Evolutionary conservation across 768 basidiomycete genomes (phyloP), one percentile per base, ranked within the genome.

Genomic region (Macrolepiota fuliginosa): DNA sequence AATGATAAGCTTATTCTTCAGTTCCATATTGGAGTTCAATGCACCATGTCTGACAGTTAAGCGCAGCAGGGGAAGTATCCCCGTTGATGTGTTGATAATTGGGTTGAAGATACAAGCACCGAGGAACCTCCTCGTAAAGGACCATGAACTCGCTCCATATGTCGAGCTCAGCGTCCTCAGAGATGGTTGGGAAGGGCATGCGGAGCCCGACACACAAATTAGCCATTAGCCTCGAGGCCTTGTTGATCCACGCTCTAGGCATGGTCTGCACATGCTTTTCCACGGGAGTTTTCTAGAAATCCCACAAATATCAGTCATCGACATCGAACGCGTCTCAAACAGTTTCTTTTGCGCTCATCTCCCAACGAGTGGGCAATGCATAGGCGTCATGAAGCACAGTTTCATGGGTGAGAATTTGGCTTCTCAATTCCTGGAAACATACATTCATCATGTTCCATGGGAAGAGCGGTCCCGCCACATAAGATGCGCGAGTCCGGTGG

Each of bases 211-310:
- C 17, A 45, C 42, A 19, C 42, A 45, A 45, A 9, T 45, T 58
- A 50, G 32, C 50, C n/a, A 52, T 59, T 27, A 19, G 49, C 58
- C 58, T 59, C 58, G 25, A 59, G 58, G 58, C 50, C 25, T 42
- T 45, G n/a, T 35, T 13, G 42, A 25, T 47, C 27, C 22, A 19
- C 17, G 40, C 29, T 29, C n/a, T 52, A 35, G 36, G 32, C 22
- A 54, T 56, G 39, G 40, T 10, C 40, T 56, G 9, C 25, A 22
- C 54, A 15, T 56, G 37, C 24, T 40, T 17, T 45, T 25, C 24
- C 54, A 24, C 24, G 22, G 25, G 24, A 4, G 25, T 15, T 56
- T 56, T 47, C 56, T 15, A 47, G 45, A 56, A 47, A 36, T 56
- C n/a, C 29, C 27, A 46, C 15, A 47, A 40, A 45, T 45, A 45